phyloP scores from a whole-genome alignment of 164 flowering plant species.

The Vitis riparia region DNA sequence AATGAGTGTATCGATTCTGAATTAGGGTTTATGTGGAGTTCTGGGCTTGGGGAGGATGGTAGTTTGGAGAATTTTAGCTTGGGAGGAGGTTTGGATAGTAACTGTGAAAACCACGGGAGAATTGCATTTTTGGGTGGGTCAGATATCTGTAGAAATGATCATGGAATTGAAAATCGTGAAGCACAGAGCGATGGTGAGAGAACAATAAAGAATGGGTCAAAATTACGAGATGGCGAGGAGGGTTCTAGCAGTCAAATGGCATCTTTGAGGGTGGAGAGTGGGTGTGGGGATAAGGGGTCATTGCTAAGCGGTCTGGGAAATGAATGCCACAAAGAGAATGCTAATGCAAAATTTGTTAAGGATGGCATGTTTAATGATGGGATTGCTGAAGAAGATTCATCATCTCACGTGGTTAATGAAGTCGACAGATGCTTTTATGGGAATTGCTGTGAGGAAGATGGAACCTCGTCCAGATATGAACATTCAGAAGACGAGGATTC shows the following conservation, averaged over 20 bases:
- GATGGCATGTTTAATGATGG: not conserved
- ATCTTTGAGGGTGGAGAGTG: slow-evolving; percentile 6
- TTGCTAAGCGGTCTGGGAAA: slow-evolving; percentile 7
- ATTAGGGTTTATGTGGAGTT: slow-evolving; percentile 49
- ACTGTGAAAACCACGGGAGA: slow-evolving; percentile 5
- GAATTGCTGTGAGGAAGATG: slow-evolving; percentile 32
- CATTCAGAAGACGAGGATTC: slow-evolving; percentile 75
- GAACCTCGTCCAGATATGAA: slow-evolving; percentile 36
- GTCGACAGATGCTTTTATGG: not conserved
- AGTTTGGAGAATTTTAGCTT: slow-evolving; percentile 42
- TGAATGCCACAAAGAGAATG: not conserved
- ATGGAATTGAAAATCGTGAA: not conserved
- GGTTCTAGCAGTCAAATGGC: slow-evolving; percentile 4
- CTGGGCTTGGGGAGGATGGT: slow-evolving; percentile 34
- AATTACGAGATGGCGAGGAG: not conserved
- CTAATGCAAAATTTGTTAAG: slow-evolving; percentile 4
- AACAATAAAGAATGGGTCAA: not conserved
- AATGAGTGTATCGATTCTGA: slow-evolving; percentile 61
- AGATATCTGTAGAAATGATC: slow-evolving; percentile 2
- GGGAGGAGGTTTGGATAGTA: slow-evolving; percentile 25
- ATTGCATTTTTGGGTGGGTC: slow-evolving; percentile 2
- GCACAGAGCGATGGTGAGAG: not conserved
- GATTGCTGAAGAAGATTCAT: slow-evolving; percentile 11
- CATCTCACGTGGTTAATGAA: not conserved
- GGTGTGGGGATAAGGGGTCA: not conserved